A percentile compares a stretch with the other conserved stretches of the same genome.
Evolutionary conservation across 164 flowering plant genomes (phyloP).

Genomic region (Kalanchoe fedtschenkoi): DNA sequence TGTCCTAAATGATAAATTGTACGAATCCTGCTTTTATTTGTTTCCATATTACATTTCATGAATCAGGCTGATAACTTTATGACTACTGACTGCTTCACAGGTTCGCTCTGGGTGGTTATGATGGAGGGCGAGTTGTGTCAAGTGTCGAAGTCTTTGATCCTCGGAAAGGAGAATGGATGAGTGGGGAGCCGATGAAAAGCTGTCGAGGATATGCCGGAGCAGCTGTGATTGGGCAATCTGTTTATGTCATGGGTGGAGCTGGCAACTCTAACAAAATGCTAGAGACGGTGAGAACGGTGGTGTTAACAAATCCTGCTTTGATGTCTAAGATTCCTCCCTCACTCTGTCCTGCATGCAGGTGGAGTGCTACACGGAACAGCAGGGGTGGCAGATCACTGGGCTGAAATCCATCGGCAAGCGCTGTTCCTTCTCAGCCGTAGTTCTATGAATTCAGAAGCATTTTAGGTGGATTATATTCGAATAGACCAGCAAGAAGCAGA

Average conservation of each 20-base stretch:
- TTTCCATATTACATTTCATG: neutral
- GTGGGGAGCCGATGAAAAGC: slow-evolving; percentile 25
- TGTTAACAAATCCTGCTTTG: too few species aligned
- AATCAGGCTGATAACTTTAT: neutral
- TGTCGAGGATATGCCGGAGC: slow-evolving; percentile 23
- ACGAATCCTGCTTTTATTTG: slow-evolving; percentile 12
- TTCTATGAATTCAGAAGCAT: neutral
- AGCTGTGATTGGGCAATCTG: slow-evolving; percentile 12
- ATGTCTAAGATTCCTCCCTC: too few species aligned
- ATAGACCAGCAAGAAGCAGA: too few species aligned
- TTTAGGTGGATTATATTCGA: too few species aligned
- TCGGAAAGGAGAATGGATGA: slow-evolving; percentile 30
- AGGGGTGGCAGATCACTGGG: slow-evolving; percentile 24
- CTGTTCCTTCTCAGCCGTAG: slow-evolving; percentile 30
- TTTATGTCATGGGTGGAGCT: slow-evolving; percentile 30
- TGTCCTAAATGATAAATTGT: slow-evolving; percentile 38
- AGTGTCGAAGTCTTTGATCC: slow-evolving; percentile 39
- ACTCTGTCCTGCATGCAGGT: slow-evolving; percentile 16
- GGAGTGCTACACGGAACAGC: slow-evolving; percentile 26
- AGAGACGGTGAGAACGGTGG: neutral
- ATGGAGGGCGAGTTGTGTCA: slow-evolving; percentile 24
- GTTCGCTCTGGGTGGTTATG: slow-evolving; percentile 41
- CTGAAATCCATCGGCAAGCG: slow-evolving; percentile 25
- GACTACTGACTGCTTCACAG: slow-evolving; percentile 14
- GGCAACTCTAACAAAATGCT: neutral